Base-by-base conservation (phyloP, 768 basidiomycete genomes). In the Clitopilus hobsonii region DNA sequence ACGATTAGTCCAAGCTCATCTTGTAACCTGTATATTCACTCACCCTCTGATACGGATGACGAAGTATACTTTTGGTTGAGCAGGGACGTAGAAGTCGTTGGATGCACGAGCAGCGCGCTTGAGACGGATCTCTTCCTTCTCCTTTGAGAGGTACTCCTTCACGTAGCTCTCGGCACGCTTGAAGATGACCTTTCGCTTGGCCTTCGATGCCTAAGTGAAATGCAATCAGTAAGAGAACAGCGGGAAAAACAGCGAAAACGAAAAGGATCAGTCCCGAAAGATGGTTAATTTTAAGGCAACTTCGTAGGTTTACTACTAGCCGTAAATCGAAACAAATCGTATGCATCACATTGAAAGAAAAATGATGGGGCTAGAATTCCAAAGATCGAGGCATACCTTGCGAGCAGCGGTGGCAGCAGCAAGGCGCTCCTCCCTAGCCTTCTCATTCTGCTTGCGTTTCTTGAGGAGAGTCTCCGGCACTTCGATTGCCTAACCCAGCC, bases 401-500 rank as follows among this genome's bases (percentile, higher is more conserved):
- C 90, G 88, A 61, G 94, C 93, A 63, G 87, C 88, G 38, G 77
- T 70, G 22, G 90, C 91, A 57, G 90, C 89, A 61, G 79, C 85
- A 61, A 96, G 80, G 65, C 91, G 92, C 69, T 96, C 94, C 79
- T 95, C 94, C 67, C 93, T 83, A 60, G 88, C 89, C 81, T 95
- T 95, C 81, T 96, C 93, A 68, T 87, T 95, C 78, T 94, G 90
- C 80, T 95, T 94, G 78, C 95, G 88, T 82, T 96, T 98, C 85
- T 97, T 98, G 80, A 98, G 92, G 80, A 98, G 87, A 69, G 95
- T 98, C 88, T 97, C 95, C 73, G 95, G 95, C 77, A 96, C 95
- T 85, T 95, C 90, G 72, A 97, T 86, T 69, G 86, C 84, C 91
- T 93, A 65, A 58, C 58, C 51, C 53, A 54, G 14, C 32, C 32